Conservation (phyloP, 2,329 filamentous ascomycete genomes). For the Ascochyta koolunga region DNA sequence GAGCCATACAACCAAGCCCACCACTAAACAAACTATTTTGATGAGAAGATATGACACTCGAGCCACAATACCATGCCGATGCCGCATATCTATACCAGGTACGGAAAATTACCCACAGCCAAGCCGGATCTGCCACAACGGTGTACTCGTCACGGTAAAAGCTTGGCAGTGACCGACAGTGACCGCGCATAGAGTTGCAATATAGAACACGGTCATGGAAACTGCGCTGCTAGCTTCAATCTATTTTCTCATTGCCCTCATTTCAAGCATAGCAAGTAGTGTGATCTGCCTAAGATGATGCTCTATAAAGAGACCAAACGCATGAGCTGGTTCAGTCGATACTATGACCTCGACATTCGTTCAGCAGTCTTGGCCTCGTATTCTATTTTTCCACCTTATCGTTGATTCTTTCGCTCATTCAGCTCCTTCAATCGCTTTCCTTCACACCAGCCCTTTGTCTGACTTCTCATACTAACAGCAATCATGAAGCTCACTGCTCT, state of each 20-base stretch:
- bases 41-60: neutral
- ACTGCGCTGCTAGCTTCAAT: neutral
- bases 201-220: neutral
- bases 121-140: neutral
- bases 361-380: neutral
- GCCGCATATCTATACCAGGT: neutral
- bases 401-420: slow-evolving; percentile 1
- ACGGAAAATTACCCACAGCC: neutral
- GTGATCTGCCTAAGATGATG: neutral
- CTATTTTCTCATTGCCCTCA: neutral
- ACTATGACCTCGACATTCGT: slow-evolving; percentile 1
- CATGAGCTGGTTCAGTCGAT: neutral
- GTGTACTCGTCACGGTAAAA: neutral
- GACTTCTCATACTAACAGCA: slow-evolving; percentile 5
- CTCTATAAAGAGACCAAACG: neutral
- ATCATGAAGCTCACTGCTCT: slow-evolving; percentile 30
- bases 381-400: neutral
- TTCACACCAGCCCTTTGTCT: neutral
- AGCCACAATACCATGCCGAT: neutral
- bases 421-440: neutral
- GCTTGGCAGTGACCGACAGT: neutral
- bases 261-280: neutral
- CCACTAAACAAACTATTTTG: neutral
- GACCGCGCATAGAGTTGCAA: slow-evolving; percentile 2
- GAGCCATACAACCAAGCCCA: neutral